Conservation (phyloP, 352 stramenopile species). For the Pythium aristosporum region DNA sequence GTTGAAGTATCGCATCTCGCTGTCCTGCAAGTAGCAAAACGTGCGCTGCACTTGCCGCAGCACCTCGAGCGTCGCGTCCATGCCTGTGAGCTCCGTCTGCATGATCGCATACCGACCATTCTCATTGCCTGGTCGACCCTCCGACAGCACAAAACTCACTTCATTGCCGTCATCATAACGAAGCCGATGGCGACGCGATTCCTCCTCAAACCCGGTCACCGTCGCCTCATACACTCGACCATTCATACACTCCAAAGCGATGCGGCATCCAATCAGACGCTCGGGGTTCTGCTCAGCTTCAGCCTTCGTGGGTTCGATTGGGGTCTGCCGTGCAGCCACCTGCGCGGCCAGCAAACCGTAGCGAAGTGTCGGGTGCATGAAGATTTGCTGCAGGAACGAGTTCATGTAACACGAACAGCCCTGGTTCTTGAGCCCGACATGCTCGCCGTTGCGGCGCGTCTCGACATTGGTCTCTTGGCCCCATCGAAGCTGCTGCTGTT, state of each 20-base stretch:
- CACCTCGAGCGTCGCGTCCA: conserved; percentile 85
- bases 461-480: conserved; percentile 84
- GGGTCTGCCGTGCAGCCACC: conserved; percentile 49
- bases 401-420: conserved; percentile 99
- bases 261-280: conserved; percentile 66
- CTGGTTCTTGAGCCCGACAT: conserved; percentile 97
- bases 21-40: conserved; percentile 88
- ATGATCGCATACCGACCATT: conserved; percentile 93
- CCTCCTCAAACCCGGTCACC: conserved; percentile 87
- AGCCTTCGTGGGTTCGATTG: conserved; percentile 79
- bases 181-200: conserved; percentile 73
- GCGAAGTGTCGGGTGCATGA: conserved; percentile 83
- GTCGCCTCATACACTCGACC: conserved; percentile 92
- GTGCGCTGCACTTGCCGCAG: conserved; percentile 87
- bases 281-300: conserved; percentile 87
- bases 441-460: conserved; percentile 74
- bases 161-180: conserved; percentile 90
- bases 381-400: conserved; percentile 98
- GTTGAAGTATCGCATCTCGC: conserved; percentile 85
- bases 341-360: conserved; percentile 77
- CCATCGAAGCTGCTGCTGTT: conserved; percentile 63
- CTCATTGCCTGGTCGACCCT: conserved; percentile 94
- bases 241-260: conserved; percentile 94
- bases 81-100: conserved; percentile 68
- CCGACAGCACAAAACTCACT: conserved; percentile 84